phyloP scores from a whole-genome alignment of 2,329 filamentous ascomycete genomes.

The Paraphaeosphaeria minitans region DNA sequence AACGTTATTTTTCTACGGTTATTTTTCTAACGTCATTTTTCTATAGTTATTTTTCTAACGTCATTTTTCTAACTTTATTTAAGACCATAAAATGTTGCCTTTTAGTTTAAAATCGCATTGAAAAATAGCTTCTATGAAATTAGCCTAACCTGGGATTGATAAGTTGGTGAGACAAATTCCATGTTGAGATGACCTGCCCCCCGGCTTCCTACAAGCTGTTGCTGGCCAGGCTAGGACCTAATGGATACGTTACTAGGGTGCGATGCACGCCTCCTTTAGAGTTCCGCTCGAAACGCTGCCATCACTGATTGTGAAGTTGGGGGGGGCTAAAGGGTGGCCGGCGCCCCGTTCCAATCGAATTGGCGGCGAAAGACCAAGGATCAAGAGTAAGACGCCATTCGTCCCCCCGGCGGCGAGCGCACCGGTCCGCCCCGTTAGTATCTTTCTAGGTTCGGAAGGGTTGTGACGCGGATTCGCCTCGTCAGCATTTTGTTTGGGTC shows the following conservation, averaged over 20 bases:
- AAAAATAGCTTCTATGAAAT: no score
- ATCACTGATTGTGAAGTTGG: background rate
- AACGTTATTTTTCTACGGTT: no score
- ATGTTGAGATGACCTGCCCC: no score
- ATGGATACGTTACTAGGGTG: background rate
- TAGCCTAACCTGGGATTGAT: no score
- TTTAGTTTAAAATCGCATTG: no score
- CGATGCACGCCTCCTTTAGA: background rate
- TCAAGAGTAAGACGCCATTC: constrained; percentile 20
- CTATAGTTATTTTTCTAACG: no score
- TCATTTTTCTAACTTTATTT: no score
- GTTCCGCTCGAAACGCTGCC: constrained; percentile 8
- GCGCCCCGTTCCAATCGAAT: constrained; percentile 14
- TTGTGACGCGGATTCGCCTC: constrained; percentile 13
- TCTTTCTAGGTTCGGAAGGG: constrained; percentile 14
- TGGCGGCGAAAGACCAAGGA: constrained; percentile 15
- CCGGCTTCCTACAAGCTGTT: constrained; percentile 1
- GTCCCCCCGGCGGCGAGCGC: constrained; percentile 22
- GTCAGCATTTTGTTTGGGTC: constrained; percentile 23
- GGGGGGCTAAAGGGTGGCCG: background rate
- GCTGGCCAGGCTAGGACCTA: constrained; percentile 4
- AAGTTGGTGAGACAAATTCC: no score
- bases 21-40: no score
- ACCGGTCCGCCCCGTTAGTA: constrained; percentile 23
- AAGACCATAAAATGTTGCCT: no score